Evolutionary conservation across 2,329 filamentous ascomycete genomes (phyloP), one percentile per base, ranked within the genome.

Genomic region (Scedosporium dehoogii): DNA sequence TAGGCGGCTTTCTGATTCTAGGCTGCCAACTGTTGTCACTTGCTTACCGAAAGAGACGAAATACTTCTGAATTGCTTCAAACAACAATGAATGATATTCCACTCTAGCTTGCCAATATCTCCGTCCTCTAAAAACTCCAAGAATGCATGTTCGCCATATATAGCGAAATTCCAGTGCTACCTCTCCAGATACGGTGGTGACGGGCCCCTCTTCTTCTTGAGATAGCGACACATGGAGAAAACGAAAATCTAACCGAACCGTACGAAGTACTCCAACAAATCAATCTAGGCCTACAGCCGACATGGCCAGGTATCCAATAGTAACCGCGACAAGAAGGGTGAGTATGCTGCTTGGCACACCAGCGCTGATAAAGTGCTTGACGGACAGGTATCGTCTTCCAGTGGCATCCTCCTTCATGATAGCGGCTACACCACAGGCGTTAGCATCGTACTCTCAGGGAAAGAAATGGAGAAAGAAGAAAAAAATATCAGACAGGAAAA

Each of bases 331-430:
- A 0, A 81, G 73, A 68, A 96, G 88, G 0, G 92, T 87, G 62
- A 97, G 79, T 42, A 97, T 72, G 74, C 90, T 96, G 71, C 89
- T 87, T 0, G 94, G 93, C 44, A 99, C 85, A 70, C 94, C 94
- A n/a, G 92, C 81, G 60, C 89, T 96, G 70, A 99, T 88, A 75
- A 99, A 99, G 73, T 99, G 94, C 71, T 89, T 90, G 60, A 99
- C 96, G 64, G 89, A 82, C 61, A 99, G 82, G 71, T 99, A 99
- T 62, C 94, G 83, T 72, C 96, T 91, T 7, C 94, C 94, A 0
- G 92, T 96, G 0, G 90, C 84, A 69, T 99, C 93, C 76, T 99
- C 94, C 81, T 97, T 97, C 94, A 99, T 97, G 70, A 99, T 97
- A 3, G 94, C 94, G 70, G 94, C 91, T 96, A 59, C 16, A 53